A percentile compares a stretch with the other conserved stretches of the same genome.
Evolutionary conservation across 192 early-diverging fungal species (phyloP).

Genomic region (Podila verticillata): DNA sequence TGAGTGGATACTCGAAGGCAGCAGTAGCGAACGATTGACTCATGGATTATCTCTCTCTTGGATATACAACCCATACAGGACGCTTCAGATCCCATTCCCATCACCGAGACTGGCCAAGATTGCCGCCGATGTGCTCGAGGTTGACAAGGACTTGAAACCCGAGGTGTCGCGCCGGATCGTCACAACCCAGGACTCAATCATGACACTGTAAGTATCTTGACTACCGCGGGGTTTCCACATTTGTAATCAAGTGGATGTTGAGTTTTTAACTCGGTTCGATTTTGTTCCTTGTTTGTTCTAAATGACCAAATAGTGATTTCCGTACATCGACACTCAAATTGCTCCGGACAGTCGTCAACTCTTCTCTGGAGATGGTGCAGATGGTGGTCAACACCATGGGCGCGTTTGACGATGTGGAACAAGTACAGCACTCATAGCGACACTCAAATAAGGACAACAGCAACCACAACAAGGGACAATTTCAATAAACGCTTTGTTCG

Average conservation of each 20-base stretch:
- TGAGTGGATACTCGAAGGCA: not conserved
- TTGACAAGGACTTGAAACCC: constrained; percentile 50
- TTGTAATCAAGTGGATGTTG: not conserved
- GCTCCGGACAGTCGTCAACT: constrained; percentile 43
- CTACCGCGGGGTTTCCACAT: not conserved
- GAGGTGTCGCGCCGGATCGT: constrained; percentile 43
- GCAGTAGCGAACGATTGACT: too few relatives aligned
- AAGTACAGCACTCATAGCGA: constrained; percentile 3
- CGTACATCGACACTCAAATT: constrained; percentile 44
- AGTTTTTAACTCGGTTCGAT: not conserved
- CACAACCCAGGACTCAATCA: constrained; percentile 28
- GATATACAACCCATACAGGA: not conserved
- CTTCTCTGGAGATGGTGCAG: constrained; percentile 46
- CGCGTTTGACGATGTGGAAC: constrained; percentile 29
- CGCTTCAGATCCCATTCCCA: constrained; percentile 46
- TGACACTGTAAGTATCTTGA: constrained; percentile 20
- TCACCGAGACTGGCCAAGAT: constrained; percentile 40
- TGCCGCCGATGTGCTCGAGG: constrained; percentile 47
- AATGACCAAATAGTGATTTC: constrained; percentile 25
- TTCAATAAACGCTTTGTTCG: too few relatives aligned
- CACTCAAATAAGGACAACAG: not conserved
- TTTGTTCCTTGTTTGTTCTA: not conserved
- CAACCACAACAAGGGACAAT: not conserved
- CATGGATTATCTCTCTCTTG: too few relatives aligned
- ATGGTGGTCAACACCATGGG: constrained; percentile 49